These are phyloP conservation scores for Penicillium expansum DNA, from an alignment of 2,329 filamentous ascomycete genomes.

Conservation along the genomic window DNA sequence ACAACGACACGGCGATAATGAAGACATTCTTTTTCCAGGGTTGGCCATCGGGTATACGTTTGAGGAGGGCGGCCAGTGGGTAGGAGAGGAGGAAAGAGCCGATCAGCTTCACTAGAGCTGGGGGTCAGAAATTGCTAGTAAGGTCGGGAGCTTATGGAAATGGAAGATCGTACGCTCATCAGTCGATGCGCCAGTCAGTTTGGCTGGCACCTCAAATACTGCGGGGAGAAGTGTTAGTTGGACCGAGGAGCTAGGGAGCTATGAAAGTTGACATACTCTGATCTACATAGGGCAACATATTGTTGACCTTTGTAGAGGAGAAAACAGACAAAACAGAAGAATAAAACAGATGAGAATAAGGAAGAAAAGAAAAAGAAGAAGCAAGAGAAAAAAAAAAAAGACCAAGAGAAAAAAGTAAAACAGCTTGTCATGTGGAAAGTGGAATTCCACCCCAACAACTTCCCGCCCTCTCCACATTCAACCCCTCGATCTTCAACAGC, in stretches of 20 bases:
- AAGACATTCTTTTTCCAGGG: constrained; percentile 87
- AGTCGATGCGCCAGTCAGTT: constrained; percentile 58
- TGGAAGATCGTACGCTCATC: constrained; percentile 56
- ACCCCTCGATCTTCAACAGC: constrained; percentile 3
- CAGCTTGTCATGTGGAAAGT: constrained; percentile 17
- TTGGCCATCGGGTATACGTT: constrained; percentile 80
- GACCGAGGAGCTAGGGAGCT: constrained; percentile 12
- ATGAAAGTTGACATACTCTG: constrained; percentile 44
- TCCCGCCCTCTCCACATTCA: constrained; percentile 10
- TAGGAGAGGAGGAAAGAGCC: constrained; percentile 89
- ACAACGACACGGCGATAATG: constrained; percentile 73
- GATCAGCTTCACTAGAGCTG: constrained; percentile 79
- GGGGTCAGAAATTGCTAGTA: constrained; percentile 3
- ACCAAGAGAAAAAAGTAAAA: background rate
- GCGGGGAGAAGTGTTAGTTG: constrained; percentile 17
- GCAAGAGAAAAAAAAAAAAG: background rate
- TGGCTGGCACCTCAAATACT: constrained; percentile 62
- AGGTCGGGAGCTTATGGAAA: background rate
- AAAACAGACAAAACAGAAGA: constrained; percentile 5
- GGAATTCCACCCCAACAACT: constrained; percentile 9
- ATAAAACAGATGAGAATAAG: background rate
- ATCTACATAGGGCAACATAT: constrained; percentile 69
- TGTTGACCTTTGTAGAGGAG: constrained; percentile 13
- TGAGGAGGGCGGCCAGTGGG: constrained; percentile 81
- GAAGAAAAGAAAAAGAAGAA: background rate